A percentile compares a stretch with the other conserved stretches of the same genome.
Conservation (phyloP, 352 stramenopile species). For the Aphanomyces invadans region DNA sequence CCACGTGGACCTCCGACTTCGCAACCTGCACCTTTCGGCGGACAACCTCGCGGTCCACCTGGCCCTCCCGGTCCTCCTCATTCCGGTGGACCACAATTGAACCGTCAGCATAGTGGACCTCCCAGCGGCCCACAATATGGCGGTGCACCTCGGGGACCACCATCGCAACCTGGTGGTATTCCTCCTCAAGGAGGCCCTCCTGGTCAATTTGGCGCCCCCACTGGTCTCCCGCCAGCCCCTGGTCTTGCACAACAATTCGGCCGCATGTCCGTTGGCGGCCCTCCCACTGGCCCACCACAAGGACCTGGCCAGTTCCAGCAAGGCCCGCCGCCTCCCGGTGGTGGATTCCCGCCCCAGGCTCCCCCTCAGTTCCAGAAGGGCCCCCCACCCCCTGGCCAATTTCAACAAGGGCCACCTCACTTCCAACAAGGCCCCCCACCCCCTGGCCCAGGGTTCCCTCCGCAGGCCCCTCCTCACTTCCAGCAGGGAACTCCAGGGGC, state of each 20-base stretch:
- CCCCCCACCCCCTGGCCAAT: neutral
- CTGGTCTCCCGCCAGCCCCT: neutral
- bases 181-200: neutral
- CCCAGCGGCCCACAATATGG: neutral
- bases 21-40: neutral
- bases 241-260: constrained; percentile 8
- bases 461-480: neutral
- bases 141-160: constrained; percentile 1
- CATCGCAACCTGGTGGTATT: neutral
- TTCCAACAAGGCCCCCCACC: neutral
- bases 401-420: neutral
- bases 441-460: too few species aligned
- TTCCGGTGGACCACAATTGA: too few species aligned
- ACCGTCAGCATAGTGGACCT: neutral
- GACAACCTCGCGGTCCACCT: neutral
- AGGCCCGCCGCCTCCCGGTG: neutral
- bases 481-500: neutral
- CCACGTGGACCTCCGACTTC: neutral
- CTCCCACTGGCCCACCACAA: neutral
- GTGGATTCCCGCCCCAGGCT: neutral
- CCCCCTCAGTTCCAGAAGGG: neutral
- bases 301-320: neutral
- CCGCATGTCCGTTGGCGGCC: constrained; percentile 6
- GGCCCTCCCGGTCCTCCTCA: neutral
- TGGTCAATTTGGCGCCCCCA: neutral